Evolutionary conservation across 2,329 filamentous ascomycete species (phyloP), one percentile per base, ranked within the genome.

Genomic region (Truncatella angustata): DNA sequence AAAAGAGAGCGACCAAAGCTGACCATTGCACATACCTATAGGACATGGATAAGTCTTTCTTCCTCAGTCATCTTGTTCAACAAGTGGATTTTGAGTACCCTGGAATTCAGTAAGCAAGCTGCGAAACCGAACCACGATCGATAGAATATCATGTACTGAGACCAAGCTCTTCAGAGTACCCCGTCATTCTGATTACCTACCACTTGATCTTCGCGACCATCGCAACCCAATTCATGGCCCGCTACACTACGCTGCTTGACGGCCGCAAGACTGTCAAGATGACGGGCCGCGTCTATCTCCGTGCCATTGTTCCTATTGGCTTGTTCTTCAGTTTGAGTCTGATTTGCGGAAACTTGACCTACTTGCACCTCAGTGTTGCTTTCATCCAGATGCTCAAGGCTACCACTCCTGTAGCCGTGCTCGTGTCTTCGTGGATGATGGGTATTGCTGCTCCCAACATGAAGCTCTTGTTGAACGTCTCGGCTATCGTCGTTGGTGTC

Each of bases 301-400:
- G 91, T 62, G 91, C 92, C 40, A 96, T 97, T 61, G 87, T 97
- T 34, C 93, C 93, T 52, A 97, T 97, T 65, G 93, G 93, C 60
- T 74, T 96, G 68, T 95, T 96, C 77, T 97, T 97, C 85, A 94
- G 89, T 69, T 78, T 97, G 77, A 94, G 88, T 73, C 81, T 97
- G 77, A 97, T 97, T 69, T 97, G 91, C 73, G 91, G 92, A 67
- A 97, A 97, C 77, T 75, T 96, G 73, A 91, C 93, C 63, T 97
- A 97, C 70, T 83, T 97, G 51, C 96, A 97, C 73, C 84, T 97
- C 56, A 94, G 88, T 60, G 93, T 97, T 54, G 89, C 93, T 55
- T 97, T 97, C 73, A 97, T 97, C 66, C 93, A 97, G 80, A 97
- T 97, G 93, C 86, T 97, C 72, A 97, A 97, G 90, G 94, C 94